Evolutionary conservation across 768 basidiomycete genomes (phyloP).

Genomic region (Xerocomus brunneocitrinus): DNA sequence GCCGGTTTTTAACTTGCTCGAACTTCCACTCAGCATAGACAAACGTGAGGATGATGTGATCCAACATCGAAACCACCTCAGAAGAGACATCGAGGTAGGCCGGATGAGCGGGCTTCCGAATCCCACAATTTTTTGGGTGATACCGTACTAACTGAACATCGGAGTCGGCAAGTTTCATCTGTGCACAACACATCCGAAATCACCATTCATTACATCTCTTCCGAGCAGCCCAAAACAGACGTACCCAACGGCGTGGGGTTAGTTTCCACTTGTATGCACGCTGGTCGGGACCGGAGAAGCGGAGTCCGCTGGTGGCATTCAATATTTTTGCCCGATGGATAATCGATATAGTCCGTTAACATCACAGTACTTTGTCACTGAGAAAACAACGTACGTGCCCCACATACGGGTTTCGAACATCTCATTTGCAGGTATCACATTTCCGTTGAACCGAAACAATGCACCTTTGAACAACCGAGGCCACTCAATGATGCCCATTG

Average conservation of each 20-base stretch:
- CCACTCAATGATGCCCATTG: conserved; percentile 9
- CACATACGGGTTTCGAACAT: neutral
- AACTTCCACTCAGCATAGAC: too few relatives aligned
- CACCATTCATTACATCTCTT: too few relatives aligned
- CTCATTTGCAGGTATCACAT: neutral
- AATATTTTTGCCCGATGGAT: too few relatives aligned
- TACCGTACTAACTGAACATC: neutral
- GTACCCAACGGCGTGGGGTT: conserved; percentile 11
- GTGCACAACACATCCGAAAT: too few relatives aligned
- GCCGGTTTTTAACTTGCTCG: too few relatives aligned
- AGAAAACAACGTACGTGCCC: neutral
- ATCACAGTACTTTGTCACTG: neutral
- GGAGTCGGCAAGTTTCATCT: neutral
- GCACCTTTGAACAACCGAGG: neutral
- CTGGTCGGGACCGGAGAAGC: conserved; percentile 24
- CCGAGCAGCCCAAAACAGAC: neutral
- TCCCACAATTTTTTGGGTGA: neutral
- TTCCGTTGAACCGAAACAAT: conserved; percentile 2
- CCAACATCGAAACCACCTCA: too few relatives aligned
- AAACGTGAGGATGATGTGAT: too few relatives aligned
- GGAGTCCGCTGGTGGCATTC: conserved; percentile 13
- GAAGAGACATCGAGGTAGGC: conserved; percentile 6
- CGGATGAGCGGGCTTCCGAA: neutral
- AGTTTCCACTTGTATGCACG: conserved; percentile 26
- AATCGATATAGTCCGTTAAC: too few relatives aligned